Percentiles rank a stretch among this genome's conserved stretches.
These are phyloP conservation scores for Penicillium frequentans DNA, from an alignment of 2,329 filamentous ascomycete genomes.

Conservation along the genomic window DNA sequence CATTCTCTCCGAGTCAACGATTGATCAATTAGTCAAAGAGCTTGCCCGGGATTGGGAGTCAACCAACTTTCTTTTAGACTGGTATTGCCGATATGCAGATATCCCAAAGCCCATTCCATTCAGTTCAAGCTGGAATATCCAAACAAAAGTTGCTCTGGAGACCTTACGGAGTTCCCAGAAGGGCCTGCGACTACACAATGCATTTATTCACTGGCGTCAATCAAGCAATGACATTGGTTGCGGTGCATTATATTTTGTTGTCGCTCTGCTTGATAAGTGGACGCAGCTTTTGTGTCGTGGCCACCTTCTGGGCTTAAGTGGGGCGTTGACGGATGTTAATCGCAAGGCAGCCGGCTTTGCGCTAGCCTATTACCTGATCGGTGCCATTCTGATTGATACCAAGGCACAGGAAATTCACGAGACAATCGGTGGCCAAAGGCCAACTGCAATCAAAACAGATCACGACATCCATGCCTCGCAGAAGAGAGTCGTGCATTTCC, in stretches of 20 bases:
- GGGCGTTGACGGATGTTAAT: slow-evolving; percentile 35
- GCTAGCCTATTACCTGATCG: slow-evolving; percentile 59
- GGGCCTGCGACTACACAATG: slow-evolving; percentile 56
- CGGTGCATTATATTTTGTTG: slow-evolving; percentile 55
- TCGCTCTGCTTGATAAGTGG: slow-evolving; percentile 59
- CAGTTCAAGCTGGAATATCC: slow-evolving; percentile 60
- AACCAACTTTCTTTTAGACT: slow-evolving; percentile 55
- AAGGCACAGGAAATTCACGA: slow-evolving; percentile 54
- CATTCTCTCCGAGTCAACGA: slow-evolving; percentile 44
- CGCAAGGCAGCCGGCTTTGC: slow-evolving; percentile 55
- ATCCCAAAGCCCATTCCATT: slow-evolving; percentile 53
- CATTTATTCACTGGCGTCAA: slow-evolving; percentile 60
- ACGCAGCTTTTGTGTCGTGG: slow-evolving; percentile 50
- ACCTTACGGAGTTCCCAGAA: slow-evolving; percentile 55
- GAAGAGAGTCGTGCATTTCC: slow-evolving; percentile 47
- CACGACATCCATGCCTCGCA: slow-evolving; percentile 47
- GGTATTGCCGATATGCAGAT: slow-evolving; percentile 52
- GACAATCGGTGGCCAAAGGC: slow-evolving; percentile 43
- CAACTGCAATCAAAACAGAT: slow-evolving; percentile 41
- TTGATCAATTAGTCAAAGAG: slow-evolving; percentile 50
- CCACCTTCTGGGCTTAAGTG: slow-evolving; percentile 41
- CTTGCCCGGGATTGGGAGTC: slow-evolving; percentile 54
- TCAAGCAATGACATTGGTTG: slow-evolving; percentile 56
- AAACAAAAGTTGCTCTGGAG: slow-evolving; percentile 55
- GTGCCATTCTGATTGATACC: slow-evolving; percentile 57